These are phyloP conservation scores for Aspergillus nidulans DNA, from an alignment of 495 filamentous ascomycete species.

Conservation along the genomic window DNA sequence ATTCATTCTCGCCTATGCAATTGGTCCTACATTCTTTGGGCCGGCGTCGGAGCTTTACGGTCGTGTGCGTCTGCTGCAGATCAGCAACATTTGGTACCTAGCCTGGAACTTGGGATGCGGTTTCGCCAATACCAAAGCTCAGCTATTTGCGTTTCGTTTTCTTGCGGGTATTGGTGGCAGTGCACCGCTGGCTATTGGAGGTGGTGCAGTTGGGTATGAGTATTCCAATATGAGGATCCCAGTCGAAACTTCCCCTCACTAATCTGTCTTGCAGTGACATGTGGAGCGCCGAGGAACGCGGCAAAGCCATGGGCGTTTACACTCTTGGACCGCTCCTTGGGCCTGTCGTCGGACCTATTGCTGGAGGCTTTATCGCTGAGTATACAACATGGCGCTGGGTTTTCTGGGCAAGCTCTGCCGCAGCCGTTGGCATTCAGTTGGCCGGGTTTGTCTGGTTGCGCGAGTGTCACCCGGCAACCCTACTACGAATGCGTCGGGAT, in stretches of 20 bases:
- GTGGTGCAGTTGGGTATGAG: slow-evolving; percentile 17
- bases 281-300: slow-evolving; percentile 66
- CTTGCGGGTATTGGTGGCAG: slow-evolving; percentile 56
- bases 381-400: slow-evolving; percentile 69
- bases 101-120: slow-evolving; percentile 55
- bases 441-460: slow-evolving; percentile 62
- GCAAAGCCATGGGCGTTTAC: slow-evolving; percentile 60
- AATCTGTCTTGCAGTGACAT: slow-evolving; percentile 54
- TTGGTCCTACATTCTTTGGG: slow-evolving; percentile 64
- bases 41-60: slow-evolving; percentile 76
- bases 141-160: slow-evolving; percentile 55
- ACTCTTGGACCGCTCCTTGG: slow-evolving; percentile 62
- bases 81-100: slow-evolving; percentile 62
- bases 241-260: not conserved
- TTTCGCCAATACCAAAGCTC: slow-evolving; percentile 41
- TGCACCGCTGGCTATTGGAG: slow-evolving; percentile 42
- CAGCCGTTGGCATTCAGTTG: slow-evolving; percentile 56
- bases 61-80: slow-evolving; percentile 55
- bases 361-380: slow-evolving; percentile 62
- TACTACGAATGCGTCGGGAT: slow-evolving; percentile 54
- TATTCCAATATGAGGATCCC: not conserved
- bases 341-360: slow-evolving; percentile 60
- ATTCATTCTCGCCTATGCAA: slow-evolving; percentile 71
- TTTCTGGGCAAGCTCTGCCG: slow-evolving; percentile 61
- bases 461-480: slow-evolving; percentile 64